phyloP scores from a whole-genome alignment of 202 grass and related monocot species.

The Zoysia matrella region DNA sequence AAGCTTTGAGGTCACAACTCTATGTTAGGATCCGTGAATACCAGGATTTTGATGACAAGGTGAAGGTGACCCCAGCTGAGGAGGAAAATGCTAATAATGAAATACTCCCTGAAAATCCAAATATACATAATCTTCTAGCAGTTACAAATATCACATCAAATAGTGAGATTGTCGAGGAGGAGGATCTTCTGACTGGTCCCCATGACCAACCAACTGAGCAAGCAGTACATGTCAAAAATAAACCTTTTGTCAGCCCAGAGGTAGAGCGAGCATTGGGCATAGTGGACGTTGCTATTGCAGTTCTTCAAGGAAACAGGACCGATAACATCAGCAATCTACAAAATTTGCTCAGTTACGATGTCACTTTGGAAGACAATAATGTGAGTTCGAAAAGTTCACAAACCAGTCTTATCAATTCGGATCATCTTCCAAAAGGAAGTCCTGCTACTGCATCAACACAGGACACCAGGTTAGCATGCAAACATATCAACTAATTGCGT shows the following conservation, averaged over 20 bases:
- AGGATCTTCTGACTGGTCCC: conserved; percentile 16
- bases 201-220: conserved; percentile 11
- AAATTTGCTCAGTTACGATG: conserved; percentile 42
- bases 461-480: conserved; percentile 43
- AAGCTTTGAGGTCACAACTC: conserved; percentile 62
- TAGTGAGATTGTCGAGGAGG: conserved; percentile 60
- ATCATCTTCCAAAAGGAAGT: conserved; percentile 17
- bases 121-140: conserved; percentile 36
- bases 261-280: conserved; percentile 60
- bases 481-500: background rate
- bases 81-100: conserved; percentile 53
- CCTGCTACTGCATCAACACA: background rate
- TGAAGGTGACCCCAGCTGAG: background rate
- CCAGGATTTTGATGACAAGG: conserved; percentile 43
- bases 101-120: conserved; percentile 39
- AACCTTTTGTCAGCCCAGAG: conserved; percentile 48
- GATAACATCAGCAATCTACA: conserved; percentile 32
- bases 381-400: conserved; percentile 14
- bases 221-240: conserved; percentile 9
- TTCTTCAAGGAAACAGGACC: conserved; percentile 41
- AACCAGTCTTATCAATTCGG: conserved; percentile 24
- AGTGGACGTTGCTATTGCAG: conserved; percentile 60
- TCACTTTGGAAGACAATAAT: conserved; percentile 28
- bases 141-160: conserved; percentile 27
- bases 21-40: conserved; percentile 64